phyloP scores from a whole-genome alignment of 352 stramenopile species.

The Phytophthora crassamura region DNA sequence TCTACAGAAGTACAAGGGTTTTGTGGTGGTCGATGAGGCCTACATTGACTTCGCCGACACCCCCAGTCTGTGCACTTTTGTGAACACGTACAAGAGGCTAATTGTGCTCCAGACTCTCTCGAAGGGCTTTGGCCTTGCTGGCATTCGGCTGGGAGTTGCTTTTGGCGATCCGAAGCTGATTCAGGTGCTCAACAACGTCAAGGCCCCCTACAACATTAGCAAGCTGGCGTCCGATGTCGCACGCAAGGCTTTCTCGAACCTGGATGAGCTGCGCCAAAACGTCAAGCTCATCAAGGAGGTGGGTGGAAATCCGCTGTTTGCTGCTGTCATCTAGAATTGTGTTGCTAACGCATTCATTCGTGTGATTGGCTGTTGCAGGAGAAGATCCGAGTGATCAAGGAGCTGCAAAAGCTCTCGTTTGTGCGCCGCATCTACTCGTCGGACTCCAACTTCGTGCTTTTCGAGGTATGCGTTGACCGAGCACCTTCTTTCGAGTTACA shows the following conservation, averaged over 20 bases:
- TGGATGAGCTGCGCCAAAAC: conserved; percentile 63
- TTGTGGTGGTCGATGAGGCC: conserved; percentile 99
- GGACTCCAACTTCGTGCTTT: conserved; percentile 99
- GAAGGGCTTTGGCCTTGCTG: conserved; percentile 98
- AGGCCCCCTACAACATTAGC: conserved; percentile 99
- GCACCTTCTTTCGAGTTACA: not conserved
- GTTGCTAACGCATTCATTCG: conserved; percentile 8
- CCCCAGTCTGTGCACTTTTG: conserved; percentile 82
- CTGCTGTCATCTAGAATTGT: not conserved
- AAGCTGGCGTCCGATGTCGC: conserved; percentile 93
- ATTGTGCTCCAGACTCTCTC: conserved; percentile 98
- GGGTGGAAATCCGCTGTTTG: not conserved
- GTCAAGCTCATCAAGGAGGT: conserved; percentile 76
- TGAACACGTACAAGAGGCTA: conserved; percentile 94
- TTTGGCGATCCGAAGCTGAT: conserved; percentile 94
- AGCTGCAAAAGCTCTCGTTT: conserved; percentile 92
- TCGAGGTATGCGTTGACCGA: conserved; percentile 72
- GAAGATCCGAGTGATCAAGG: conserved; percentile 78
- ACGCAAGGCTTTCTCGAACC: conserved; percentile 68
- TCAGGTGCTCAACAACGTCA: conserved; percentile 99
- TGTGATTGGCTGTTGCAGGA: conserved; percentile 57
- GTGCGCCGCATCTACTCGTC: conserved; percentile 94
- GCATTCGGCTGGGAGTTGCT: conserved; percentile 93
- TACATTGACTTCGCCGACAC: conserved; percentile 97
- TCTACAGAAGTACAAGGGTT: conserved; percentile 81